Evolutionary conservation across 139 green algal species (phyloP).

Genomic region (Tetraselmis striata): DNA sequence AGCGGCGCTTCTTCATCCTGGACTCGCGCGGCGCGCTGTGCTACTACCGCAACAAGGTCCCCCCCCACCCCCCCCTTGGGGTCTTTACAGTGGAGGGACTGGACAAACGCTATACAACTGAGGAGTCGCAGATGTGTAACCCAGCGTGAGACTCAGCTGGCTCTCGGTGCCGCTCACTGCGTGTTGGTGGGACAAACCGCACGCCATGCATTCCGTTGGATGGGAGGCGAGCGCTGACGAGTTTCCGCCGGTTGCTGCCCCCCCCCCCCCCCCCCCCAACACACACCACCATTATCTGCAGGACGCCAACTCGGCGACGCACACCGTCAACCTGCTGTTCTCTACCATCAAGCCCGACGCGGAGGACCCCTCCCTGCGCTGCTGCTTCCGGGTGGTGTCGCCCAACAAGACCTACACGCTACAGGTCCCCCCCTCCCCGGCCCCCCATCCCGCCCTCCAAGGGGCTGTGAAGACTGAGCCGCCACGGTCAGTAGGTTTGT

Average conservation of each 20-base stretch:
- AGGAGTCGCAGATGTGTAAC: not conserved
- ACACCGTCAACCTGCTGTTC: constrained; percentile 78
- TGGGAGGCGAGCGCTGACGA: too few species aligned
- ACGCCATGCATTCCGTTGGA: too few species aligned
- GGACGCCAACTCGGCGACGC: constrained; percentile 38
- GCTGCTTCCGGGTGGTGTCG: constrained; percentile 78
- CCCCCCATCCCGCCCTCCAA: too few species aligned
- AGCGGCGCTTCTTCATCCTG: constrained; percentile 85
- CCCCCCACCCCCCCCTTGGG: not conserved
- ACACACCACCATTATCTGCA: not conserved
- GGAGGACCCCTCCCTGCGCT: constrained; percentile 56
- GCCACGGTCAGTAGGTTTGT: too few species aligned
- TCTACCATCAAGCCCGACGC: constrained; percentile 78
- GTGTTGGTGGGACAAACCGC: too few species aligned
- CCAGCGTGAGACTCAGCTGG: too few species aligned
- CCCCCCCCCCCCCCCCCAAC: not conserved
- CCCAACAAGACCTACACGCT: constrained; percentile 66
- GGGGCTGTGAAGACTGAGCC: too few species aligned
- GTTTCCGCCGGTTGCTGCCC: too few species aligned
- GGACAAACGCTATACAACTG: not conserved
- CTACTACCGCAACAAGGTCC: constrained; percentile 64
- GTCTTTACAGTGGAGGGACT: not conserved
- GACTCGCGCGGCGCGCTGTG: constrained; percentile 65
- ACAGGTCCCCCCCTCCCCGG: too few species aligned
- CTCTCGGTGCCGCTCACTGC: too few species aligned